phyloP scores from a whole-genome alignment of 148 eudicot species.

The Persicaria tinctoria region DNA sequence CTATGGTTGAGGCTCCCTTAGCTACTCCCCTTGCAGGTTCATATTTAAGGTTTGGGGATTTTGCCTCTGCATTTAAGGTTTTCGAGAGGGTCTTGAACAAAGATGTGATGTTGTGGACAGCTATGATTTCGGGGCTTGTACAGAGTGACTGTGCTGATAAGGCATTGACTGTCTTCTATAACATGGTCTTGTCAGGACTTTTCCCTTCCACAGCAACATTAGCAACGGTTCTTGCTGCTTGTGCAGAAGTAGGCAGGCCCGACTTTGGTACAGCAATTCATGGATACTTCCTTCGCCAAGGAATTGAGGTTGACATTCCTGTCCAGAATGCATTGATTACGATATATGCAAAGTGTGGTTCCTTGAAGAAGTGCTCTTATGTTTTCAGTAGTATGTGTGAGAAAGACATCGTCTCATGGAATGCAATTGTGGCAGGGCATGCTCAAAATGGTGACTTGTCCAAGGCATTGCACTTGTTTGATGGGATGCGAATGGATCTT shows the following conservation, averaged over 20 bases:
- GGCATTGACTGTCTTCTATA: constrained; percentile 42
- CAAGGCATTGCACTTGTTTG: constrained; percentile 46
- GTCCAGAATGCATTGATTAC: constrained; percentile 66
- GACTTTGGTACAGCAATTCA: constrained; percentile 56
- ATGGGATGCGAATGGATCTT: constrained; percentile 47
- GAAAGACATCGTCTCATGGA: constrained; percentile 87
- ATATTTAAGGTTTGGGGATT: constrained; percentile 46
- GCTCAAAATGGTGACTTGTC: constrained; percentile 59
- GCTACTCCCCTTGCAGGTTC: constrained; percentile 57
- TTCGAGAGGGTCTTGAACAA: constrained; percentile 45
- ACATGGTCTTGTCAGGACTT: constrained; percentile 40
- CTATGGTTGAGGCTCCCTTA: constrained; percentile 38
- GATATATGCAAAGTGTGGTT: constrained; percentile 71
- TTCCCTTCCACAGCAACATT: constrained; percentile 50
- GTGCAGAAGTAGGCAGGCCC: constrained; percentile 46
- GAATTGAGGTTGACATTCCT: constrained; percentile 39
- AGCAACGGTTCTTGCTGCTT: constrained; percentile 69
- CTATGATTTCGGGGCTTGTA: constrained; percentile 83
- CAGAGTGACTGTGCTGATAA: constrained; percentile 55
- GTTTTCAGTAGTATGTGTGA: constrained; percentile 48
- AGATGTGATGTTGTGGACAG: constrained; percentile 66
- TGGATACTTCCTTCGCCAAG: constrained; percentile 48
- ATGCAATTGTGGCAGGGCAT: constrained; percentile 66
- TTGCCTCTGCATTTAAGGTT: constrained; percentile 37
- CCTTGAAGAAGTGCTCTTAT: constrained; percentile 33